Percentiles rank a stretch among this genome's conserved stretches.
Conservation (phyloP, 2,329 filamentous ascomycete genomes). For the Thielaviopsis ethacetica region DNA sequence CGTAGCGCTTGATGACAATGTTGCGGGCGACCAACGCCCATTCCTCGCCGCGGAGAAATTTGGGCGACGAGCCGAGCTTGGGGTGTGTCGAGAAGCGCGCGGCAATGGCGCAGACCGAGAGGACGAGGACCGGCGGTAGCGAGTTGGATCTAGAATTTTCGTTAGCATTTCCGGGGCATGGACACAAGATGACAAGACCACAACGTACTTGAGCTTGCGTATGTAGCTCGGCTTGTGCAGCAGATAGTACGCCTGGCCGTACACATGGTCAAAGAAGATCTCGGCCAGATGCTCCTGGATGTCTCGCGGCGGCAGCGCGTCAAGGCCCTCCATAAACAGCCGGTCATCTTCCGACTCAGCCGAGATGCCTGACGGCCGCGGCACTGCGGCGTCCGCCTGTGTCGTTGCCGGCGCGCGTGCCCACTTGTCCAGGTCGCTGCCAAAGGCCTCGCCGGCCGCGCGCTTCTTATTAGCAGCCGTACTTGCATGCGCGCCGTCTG, state of each 20-base stretch:
- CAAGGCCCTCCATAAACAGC: slow-evolving; percentile 64
- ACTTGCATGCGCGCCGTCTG: slow-evolving; percentile 27
- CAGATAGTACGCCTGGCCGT: slow-evolving; percentile 86
- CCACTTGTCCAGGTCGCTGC: slow-evolving; percentile 67
- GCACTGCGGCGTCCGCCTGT: slow-evolving; percentile 21
- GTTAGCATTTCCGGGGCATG: slow-evolving; percentile 14
- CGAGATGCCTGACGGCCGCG: background rate
- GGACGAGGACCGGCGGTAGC: slow-evolving; percentile 73
- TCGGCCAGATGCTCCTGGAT: slow-evolving; percentile 88
- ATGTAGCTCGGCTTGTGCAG: slow-evolving; percentile 97
- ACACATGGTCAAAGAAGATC: slow-evolving; percentile 89
- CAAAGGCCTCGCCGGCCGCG: slow-evolving; percentile 74
- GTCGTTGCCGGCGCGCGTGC: slow-evolving; percentile 41
- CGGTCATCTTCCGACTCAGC: slow-evolving; percentile 59
- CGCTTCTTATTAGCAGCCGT: slow-evolving; percentile 77
- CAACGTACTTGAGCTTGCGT: slow-evolving; percentile 55
- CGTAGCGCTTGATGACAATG: slow-evolving; percentile 75
- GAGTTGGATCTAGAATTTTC: slow-evolving; percentile 18
- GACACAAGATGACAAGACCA: background rate
- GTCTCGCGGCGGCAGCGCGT: slow-evolving; percentile 68
- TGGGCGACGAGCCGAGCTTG: slow-evolving; percentile 55
- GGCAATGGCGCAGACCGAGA: slow-evolving; percentile 93
- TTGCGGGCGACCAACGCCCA: slow-evolving; percentile 81
- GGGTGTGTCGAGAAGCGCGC: slow-evolving; percentile 88
- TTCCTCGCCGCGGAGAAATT: slow-evolving; percentile 72